A percentile compares a stretch with the other conserved stretches of the same genome.
Conservation (phyloP, 83 land plant genomes). For the Thuja plicata region DNA sequence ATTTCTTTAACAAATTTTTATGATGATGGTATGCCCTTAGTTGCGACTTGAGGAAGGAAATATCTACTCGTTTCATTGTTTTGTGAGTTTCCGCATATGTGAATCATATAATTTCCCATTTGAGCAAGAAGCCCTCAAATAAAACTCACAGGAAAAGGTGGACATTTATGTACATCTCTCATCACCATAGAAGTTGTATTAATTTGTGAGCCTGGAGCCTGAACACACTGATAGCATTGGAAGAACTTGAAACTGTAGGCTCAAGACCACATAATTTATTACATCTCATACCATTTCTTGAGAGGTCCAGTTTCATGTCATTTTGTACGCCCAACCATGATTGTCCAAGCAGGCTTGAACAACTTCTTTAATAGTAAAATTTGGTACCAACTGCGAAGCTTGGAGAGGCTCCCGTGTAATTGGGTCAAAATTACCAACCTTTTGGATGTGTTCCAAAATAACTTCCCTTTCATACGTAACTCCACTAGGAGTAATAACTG, state of each 20-base stretch:
- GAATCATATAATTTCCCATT: not conserved
- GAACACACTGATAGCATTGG: not conserved
- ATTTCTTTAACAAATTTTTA: not conserved
- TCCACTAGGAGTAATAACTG: conserved; percentile 87
- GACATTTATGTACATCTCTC: conserved; percentile 3
- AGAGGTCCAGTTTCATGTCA: conserved; percentile 14
- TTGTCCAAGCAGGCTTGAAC: conserved; percentile 54
- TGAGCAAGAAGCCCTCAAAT: not conserved
- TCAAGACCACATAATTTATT: not conserved
- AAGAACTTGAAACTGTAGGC: not conserved
- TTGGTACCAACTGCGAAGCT: conserved; percentile 54
- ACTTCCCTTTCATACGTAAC: conserved; percentile 82
- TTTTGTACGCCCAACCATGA: conserved; percentile 75
- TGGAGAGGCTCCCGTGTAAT: conserved; percentile 61
- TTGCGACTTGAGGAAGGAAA: not conserved
- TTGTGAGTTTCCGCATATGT: not conserved
- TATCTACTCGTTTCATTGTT: not conserved
- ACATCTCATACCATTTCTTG: not conserved
- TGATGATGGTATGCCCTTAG: not conserved
- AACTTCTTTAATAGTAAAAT: conserved; percentile 76
- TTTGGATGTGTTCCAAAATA: conserved; percentile 71
- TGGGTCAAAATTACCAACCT: conserved; percentile 92
- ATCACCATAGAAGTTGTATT: not conserved
- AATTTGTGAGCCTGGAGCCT: not conserved
- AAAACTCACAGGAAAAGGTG: not conserved